Conservation (phyloP, 768 basidiomycete genomes). For the Gloeostereum incarnatum region DNA sequence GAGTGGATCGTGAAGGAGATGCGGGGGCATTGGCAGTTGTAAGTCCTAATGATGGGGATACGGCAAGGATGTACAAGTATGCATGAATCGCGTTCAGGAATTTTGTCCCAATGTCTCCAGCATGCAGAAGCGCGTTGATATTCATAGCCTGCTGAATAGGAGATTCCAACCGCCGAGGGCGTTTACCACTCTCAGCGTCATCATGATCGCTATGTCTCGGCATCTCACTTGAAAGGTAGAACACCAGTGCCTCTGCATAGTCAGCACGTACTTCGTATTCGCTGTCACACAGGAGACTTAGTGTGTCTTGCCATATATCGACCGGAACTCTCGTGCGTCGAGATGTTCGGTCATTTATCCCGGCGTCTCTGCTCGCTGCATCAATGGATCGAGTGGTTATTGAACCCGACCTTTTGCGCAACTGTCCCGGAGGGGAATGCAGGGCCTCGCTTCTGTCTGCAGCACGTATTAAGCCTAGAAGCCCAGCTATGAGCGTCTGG, state of each 20-base stretch:
- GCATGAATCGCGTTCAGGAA: slow-evolving; percentile 79
- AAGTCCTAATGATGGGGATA: slow-evolving; percentile 53
- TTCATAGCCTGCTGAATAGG: slow-evolving; percentile 34
- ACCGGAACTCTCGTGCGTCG: slow-evolving; percentile 63
- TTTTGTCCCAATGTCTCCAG: slow-evolving; percentile 53
- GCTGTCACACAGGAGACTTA: slow-evolving; percentile 74
- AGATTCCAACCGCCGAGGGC: slow-evolving; percentile 35
- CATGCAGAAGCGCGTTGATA: slow-evolving; percentile 37
- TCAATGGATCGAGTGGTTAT: slow-evolving; percentile 15
- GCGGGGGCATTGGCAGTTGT: slow-evolving; percentile 24
- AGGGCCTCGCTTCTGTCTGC: slow-evolving; percentile 39
- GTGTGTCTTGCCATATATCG: slow-evolving; percentile 87
- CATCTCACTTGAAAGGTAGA: slow-evolving; percentile 73
- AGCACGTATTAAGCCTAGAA: slow-evolving; percentile 61
- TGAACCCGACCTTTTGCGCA: slow-evolving; percentile 13
- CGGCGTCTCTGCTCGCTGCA: slow-evolving; percentile 17
- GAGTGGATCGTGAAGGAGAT: slow-evolving; percentile 30
- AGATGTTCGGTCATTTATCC: slow-evolving; percentile 27
- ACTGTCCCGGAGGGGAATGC: slow-evolving; percentile 13
- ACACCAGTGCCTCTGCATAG: slow-evolving; percentile 64
- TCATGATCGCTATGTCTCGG: slow-evolving; percentile 46
- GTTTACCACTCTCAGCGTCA: slow-evolving; percentile 37
- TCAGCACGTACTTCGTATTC: slow-evolving; percentile 73
- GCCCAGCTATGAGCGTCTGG: slow-evolving; percentile 57
- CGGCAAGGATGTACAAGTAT: slow-evolving; percentile 71